Percentiles rank a stretch among this genome's conserved stretches.
These are phyloP conservation scores for Podaxis mareebaensis DNA, from an alignment of 768 basidiomycete species.

Conservation along the genomic window DNA sequence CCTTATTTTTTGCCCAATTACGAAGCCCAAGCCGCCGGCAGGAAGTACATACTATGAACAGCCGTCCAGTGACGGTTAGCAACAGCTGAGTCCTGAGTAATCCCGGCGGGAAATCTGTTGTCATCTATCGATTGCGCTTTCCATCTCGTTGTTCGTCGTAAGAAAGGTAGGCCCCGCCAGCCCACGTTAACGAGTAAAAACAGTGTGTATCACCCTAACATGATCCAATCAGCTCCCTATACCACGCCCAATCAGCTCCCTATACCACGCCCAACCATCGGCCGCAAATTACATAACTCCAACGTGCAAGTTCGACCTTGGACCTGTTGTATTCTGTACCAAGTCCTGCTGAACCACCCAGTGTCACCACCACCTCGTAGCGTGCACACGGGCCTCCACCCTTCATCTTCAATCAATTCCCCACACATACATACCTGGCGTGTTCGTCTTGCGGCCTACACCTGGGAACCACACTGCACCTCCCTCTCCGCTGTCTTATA, in stretches of 20 bases:
- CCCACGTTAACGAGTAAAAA: too few species aligned
- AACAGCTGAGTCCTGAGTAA: neutral
- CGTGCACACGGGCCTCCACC: neutral
- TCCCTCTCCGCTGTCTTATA: neutral
- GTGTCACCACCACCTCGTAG: neutral
- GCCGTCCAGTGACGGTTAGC: neutral
- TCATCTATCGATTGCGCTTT: neutral
- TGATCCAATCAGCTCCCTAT: neutral
- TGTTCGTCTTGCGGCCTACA: conserved; percentile 2
- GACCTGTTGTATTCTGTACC: neutral
- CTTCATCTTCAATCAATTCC: neutral
- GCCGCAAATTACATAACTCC: neutral
- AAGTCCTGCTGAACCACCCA: neutral
- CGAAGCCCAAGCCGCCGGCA: neutral
- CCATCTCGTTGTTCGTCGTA: neutral
- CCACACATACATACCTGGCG: neutral
- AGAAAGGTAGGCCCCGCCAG: neutral
- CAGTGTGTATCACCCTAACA: neutral
- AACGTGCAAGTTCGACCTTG: neutral
- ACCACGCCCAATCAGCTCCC: neutral
- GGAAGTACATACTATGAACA: neutral
- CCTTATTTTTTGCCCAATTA: too few species aligned
- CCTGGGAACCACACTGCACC: conserved; percentile 7
- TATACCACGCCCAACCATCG: neutral
- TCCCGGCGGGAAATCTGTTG: too few species aligned